These are phyloP conservation scores for Tolypocladium guangdongense DNA, from an alignment of 2,329 filamentous ascomycete genomes.

Conservation along the genomic window DNA sequence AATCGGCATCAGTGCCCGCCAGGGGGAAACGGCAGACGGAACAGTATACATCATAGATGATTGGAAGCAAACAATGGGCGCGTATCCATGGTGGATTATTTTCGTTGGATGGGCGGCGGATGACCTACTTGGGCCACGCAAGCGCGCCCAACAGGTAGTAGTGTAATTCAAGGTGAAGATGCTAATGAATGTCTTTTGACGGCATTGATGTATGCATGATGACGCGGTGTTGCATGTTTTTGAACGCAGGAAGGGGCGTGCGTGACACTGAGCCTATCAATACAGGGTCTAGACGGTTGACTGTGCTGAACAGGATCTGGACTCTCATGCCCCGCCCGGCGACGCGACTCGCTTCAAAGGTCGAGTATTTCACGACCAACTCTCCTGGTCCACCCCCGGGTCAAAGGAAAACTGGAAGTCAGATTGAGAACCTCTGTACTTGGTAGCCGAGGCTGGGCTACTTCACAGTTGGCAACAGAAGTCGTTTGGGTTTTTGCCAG, in stretches of 20 bases:
- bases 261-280: neutral
- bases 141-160: neutral
- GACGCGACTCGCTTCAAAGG: too few relatives aligned
- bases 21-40: neutral
- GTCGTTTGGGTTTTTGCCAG: too few relatives aligned
- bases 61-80: neutral
- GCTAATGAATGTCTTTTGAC: neutral
- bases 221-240: neutral
- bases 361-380: too few relatives aligned
- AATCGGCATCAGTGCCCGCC: neutral
- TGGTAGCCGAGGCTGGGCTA: too few relatives aligned
- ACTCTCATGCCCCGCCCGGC: neutral
- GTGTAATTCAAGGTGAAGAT: neutral
- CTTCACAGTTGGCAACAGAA: too few relatives aligned
- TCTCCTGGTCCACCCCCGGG: too few relatives aligned
- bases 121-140: neutral
- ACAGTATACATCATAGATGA: neutral
- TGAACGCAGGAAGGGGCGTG: neutral
- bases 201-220: neutral
- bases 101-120: neutral
- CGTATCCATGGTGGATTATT: neutral
- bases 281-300: neutral
- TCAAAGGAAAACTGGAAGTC: too few relatives aligned
- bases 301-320: neutral
- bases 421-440: too few relatives aligned